Percentiles rank a stretch among this genome's conserved stretches.
These are phyloP conservation scores for Phellinidium pouzarii DNA, from an alignment of 1,284 basidiomycete genomes.

Conservation along the genomic window DNA sequence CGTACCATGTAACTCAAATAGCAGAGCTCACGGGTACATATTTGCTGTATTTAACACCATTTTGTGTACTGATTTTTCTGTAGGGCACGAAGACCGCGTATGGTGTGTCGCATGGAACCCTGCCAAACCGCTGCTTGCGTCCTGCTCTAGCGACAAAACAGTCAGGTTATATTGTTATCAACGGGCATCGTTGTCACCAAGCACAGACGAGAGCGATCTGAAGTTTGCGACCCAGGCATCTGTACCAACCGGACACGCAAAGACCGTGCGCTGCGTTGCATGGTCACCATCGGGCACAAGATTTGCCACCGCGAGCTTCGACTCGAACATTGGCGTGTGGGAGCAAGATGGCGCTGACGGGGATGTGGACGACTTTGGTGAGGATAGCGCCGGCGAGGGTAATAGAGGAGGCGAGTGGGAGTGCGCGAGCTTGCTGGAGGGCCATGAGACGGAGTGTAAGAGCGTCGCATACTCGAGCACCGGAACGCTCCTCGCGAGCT, in stretches of 20 bases:
- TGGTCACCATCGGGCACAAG: constrained; percentile 88
- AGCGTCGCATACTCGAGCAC: constrained; percentile 79
- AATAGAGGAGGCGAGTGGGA: constrained; percentile 62
- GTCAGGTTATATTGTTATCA: constrained; percentile 78
- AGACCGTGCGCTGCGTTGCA: constrained; percentile 85
- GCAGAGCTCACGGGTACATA: not conserved
- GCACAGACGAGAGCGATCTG: constrained; percentile 25
- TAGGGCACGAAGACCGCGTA: constrained; percentile 81
- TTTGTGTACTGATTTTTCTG: not conserved
- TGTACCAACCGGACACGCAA: constrained; percentile 80
- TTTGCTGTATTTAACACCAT: not conserved
- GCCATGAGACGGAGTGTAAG: constrained; percentile 98
- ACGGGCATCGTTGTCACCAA: constrained; percentile 27
- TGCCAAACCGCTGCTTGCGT: constrained; percentile 73
- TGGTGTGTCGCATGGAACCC: constrained; percentile 96
- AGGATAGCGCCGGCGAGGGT: constrained; percentile 34
- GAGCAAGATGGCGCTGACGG: constrained; percentile 45
- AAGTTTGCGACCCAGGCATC: constrained; percentile 52
- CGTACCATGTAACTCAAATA: constrained; percentile 4
- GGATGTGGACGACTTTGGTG: constrained; percentile 26
- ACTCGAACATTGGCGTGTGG: constrained; percentile 91
- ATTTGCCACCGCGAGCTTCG: constrained; percentile 94
- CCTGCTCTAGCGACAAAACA: constrained; percentile 92
- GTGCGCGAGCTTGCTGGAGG: constrained; percentile 83
- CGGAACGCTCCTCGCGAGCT: constrained; percentile 85